phyloP scores from a whole-genome alignment of 2,329 filamentous ascomycete genomes.

The Colletotrichum gigasporum region DNA sequence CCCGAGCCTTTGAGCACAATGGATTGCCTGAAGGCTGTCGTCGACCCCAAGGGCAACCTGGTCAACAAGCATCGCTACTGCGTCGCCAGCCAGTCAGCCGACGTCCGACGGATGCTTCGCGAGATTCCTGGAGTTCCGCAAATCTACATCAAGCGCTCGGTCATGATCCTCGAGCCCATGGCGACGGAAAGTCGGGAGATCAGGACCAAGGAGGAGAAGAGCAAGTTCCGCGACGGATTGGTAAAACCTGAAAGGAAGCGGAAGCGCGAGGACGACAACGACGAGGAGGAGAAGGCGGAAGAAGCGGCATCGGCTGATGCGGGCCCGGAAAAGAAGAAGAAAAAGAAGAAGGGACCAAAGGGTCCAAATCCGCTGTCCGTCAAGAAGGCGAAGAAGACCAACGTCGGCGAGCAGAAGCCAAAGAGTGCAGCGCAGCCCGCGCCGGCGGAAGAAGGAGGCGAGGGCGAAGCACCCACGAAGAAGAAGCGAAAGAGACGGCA shows the following conservation, averaged over 20 bases:
- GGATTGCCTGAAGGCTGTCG: conserved; percentile 78
- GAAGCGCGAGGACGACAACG: conserved; percentile 58
- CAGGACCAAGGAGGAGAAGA: conserved; percentile 74
- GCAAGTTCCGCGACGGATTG: conserved; percentile 78
- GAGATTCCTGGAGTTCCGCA: conserved; percentile 77
- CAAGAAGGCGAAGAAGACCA: conserved; percentile 72
- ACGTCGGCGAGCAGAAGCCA: conserved; percentile 33
- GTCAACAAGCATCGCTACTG: conserved; percentile 84
- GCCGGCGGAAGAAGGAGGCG: conserved; percentile 33
- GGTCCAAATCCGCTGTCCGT: conserved; percentile 77
- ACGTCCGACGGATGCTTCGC: conserved; percentile 71
- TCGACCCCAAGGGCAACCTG: conserved; percentile 78
- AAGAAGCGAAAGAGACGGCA: conserved; percentile 48
- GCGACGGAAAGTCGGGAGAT: conserved; percentile 70
- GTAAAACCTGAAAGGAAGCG: conserved; percentile 62
- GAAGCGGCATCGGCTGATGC: conserved; percentile 19
- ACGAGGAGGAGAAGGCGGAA: conserved; percentile 43
- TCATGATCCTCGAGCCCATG: conserved; percentile 80
- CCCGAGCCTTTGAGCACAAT: conserved; percentile 74
- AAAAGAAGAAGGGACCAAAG: conserved; percentile 69
- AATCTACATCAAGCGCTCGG: conserved; percentile 80
- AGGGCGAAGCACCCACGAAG: conserved; percentile 39
- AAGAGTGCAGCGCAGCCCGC: conserved; percentile 34
- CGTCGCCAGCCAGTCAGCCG: conserved; percentile 76
- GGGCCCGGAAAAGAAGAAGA: conserved; percentile 56